Conservation (phyloP, 2,329 filamentous ascomycete species). For the Raffaelea arxii region DNA sequence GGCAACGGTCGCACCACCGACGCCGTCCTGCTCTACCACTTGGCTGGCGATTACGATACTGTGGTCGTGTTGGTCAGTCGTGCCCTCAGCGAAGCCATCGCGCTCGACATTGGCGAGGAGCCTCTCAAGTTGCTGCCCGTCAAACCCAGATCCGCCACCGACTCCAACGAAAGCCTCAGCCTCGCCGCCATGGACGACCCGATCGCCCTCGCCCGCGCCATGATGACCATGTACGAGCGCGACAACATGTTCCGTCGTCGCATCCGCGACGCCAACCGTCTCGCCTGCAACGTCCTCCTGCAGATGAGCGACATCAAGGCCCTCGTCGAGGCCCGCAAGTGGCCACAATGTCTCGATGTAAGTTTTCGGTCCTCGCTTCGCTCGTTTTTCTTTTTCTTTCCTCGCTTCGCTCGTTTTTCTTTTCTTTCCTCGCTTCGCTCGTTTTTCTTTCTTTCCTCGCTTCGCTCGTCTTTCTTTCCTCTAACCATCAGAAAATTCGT, state of each 20-base stretch:
- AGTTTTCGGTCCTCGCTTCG: conserved; percentile 21
- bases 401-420: not conserved
- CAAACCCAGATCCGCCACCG: conserved; percentile 52
- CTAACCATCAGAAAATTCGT: conserved; percentile 49
- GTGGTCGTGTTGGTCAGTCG: conserved; percentile 88
- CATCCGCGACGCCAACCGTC: conserved; percentile 47
- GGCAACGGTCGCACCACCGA: conserved; percentile 91
- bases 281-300: conserved; percentile 45
- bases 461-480: not conserved
- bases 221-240: conserved; percentile 54
- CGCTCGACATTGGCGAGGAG: conserved; percentile 75
- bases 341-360: conserved; percentile 50
- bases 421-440: not conserved
- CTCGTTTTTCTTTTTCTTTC: no score
- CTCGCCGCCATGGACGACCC: conserved; percentile 51
- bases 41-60: conserved; percentile 90
- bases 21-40: conserved; percentile 86
- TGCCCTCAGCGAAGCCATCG: conserved; percentile 79
- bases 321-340: conserved; percentile 42
- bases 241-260: conserved; percentile 51
- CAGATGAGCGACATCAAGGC: conserved; percentile 53
- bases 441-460: not conserved
- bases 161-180: conserved; percentile 47
- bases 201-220: conserved; percentile 47
- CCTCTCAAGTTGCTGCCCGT: conserved; percentile 69